Evolutionary conservation across 2,329 filamentous ascomycete species (phyloP).

Genomic region (Malbranchea zuffiana): DNA sequence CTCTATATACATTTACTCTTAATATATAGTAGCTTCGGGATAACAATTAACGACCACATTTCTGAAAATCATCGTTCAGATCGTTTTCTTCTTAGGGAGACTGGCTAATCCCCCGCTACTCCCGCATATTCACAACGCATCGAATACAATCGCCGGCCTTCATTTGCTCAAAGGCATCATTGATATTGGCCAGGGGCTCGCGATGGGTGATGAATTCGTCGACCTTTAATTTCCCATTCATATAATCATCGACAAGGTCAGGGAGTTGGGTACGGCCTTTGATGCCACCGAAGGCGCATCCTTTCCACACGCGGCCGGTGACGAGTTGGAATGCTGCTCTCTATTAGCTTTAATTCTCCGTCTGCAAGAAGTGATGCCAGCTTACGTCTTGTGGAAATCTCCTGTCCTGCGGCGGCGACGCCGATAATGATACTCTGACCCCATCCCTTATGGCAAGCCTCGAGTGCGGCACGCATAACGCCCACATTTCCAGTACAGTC

Average conservation of each 20-base stretch:
- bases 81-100: no score
- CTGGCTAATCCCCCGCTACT: no score
- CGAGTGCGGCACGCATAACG: slow-evolving; percentile 89
- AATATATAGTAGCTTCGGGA: no score
- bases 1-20: no score
- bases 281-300: slow-evolving; percentile 94
- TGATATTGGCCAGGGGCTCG: slow-evolving; percentile 71
- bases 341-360: slow-evolving; percentile 10
- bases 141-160: slow-evolving; percentile 95
- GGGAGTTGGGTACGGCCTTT: slow-evolving; percentile 92
- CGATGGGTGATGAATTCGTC: slow-evolving; percentile 99
- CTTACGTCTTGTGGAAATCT: slow-evolving; percentile 87
- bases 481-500: slow-evolving; percentile 96
- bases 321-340: slow-evolving; percentile 86
- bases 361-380: slow-evolving; percentile 20
- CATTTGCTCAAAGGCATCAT: slow-evolving; percentile 85
- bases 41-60: no score
- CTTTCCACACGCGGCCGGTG: slow-evolving; percentile 94
- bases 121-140: slow-evolving; percentile 65
- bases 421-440: slow-evolving; percentile 96
- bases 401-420: slow-evolving; percentile 89
- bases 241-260: slow-evolving; percentile 78
- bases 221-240: slow-evolving; percentile 83
- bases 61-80: no score
- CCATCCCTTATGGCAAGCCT: slow-evolving; percentile 99